Evolutionary conservation across 2,329 filamentous ascomycete species (phyloP), one percentile per base, ranked within the genome.

Genomic region (Acephala macrosclerotiorum): DNA sequence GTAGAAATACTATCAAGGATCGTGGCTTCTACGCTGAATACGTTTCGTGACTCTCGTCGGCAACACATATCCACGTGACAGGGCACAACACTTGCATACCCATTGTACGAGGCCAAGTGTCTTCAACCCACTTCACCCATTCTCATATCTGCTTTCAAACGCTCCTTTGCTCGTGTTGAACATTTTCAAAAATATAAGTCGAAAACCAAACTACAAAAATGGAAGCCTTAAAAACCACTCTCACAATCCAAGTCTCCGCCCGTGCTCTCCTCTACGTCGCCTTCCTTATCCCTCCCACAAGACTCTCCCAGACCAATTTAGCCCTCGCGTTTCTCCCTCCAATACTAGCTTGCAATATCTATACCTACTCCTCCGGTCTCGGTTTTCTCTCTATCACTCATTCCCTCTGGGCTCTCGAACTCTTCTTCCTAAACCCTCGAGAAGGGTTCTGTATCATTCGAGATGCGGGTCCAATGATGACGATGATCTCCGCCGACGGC

Each of bases 211-310:
- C 8, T 7, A 25, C 11, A 33, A 59, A 42, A 25, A 42, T 59
- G 35, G 35, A 42, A 59, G 36, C 20, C 9, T 9, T 59, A 20
- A 25, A n/a, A 25, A n/a, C 35, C 33, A 40, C 55, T 20, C 33
- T 67, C 20, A 38, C 57, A n/a, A 55, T 63, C 25, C 58, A 61
- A 18, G 22, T 25, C 14, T 29, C 57, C 36, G 63, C 63, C 33
- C 53, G 59, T 14, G n/a, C 38, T 20, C 56, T 69, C 2, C 61
- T 65, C 11, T 57, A 47, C 42, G 35, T 56, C n/a, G 64, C 64
- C 7, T 45, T 69, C 14, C 56, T 69, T 3, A 66, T 60, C 14
- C 61, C 67, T 40, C 64, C 67, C 25, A 65, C 64, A 2, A 60
- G 38, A 25, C 47, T 66, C 20, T 55, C 64, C 29, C 67, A 65